phyloP scores from a whole-genome alignment of 495 filamentous ascomycete genomes.

The Penicillium manginii region DNA sequence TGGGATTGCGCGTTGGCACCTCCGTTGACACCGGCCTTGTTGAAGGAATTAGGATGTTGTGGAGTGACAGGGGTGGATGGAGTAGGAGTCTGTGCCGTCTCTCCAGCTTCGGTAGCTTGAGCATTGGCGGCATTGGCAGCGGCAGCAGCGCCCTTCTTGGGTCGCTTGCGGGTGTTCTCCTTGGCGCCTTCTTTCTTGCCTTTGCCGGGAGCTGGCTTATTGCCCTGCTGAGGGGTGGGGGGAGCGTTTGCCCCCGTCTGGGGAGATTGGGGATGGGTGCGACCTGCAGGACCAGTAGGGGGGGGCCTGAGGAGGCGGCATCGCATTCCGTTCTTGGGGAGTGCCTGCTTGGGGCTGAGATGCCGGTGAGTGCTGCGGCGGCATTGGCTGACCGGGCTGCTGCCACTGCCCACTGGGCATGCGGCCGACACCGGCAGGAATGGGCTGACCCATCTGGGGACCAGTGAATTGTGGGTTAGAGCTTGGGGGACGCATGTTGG shows the following conservation, averaged over 20 bases:
- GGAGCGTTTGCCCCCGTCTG: conserved; percentile 75
- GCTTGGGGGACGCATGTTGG: conserved; percentile 85
- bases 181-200: conserved; percentile 72
- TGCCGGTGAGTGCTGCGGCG: conserved; percentile 56
- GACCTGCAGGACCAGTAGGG: conserved; percentile 60
- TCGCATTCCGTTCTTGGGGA: conserved; percentile 72
- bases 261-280: conserved; percentile 76
- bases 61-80: conserved; percentile 87
- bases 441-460: conserved; percentile 65
- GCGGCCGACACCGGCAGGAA: conserved; percentile 51
- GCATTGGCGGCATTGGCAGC: conserved; percentile 65
- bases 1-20: conserved; percentile 45
- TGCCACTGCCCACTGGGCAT: conserved; percentile 53
- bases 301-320: conserved; percentile 90
- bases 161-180: conserved; percentile 51
- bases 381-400: conserved; percentile 66
- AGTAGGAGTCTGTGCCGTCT: conserved; percentile 74
- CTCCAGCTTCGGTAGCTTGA: conserved; percentile 69
- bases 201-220: conserved; percentile 85
- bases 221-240: conserved; percentile 79
- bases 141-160: conserved; percentile 69
- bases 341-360: conserved; percentile 67
- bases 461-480: conserved; percentile 78
- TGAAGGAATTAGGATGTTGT: conserved; percentile 67
- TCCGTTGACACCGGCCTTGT: conserved; percentile 58